Base-by-base conservation (phyloP, 2,329 filamentous ascomycete species). In the Talaromyces islandicus region DNA sequence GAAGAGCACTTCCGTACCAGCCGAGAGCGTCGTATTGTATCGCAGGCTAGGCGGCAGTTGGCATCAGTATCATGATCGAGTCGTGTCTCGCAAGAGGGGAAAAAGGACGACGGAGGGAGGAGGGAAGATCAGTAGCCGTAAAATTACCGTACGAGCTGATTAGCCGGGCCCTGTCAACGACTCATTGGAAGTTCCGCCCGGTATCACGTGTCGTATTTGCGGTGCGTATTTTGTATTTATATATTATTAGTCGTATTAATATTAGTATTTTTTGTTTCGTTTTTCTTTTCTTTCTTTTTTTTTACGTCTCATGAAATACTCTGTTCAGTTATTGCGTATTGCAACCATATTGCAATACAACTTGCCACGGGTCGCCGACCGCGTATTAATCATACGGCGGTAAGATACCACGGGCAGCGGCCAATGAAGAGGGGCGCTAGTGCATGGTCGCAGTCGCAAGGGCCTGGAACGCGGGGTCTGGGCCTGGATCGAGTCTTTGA, bases 341-440 rank as follows among this genome's bases (percentile, higher is more conserved):
- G 35, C 35, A 38, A 12, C 14, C 14, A 7, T 7, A 38, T 38
- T 38, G 17, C 14, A 17, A 38, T 38, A 38, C 35, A 32, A 32
- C 3, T 12, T 35, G 32, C 32, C 32, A 27, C 25, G 6, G 6
- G 25, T 27, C 6, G 25, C 25, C 32, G 32, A 4, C 32, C 2
- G 21, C 43, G 43, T 46, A 46, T 46, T 24, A 24, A 19, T 11
- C 17, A 11, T 46, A 46, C 43, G n/a, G 21, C 9, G 19, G 43
- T 46, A 46, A 21, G 41, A n/a, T 21, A 21, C 41, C 19, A 19
- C 43, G 19, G 10, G 7, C 19, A 17, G 43, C 43, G 10, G 43
- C 43, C 43, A 46, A 24, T 56, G 46, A 54, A 58, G 6, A 61
- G 64, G 60, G 62, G 57, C 48, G 56, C 50, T 30, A 61, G 29